Base-by-base conservation (phyloP, 495 filamentous ascomycete species). In the Cercophora newfieldiana region DNA sequence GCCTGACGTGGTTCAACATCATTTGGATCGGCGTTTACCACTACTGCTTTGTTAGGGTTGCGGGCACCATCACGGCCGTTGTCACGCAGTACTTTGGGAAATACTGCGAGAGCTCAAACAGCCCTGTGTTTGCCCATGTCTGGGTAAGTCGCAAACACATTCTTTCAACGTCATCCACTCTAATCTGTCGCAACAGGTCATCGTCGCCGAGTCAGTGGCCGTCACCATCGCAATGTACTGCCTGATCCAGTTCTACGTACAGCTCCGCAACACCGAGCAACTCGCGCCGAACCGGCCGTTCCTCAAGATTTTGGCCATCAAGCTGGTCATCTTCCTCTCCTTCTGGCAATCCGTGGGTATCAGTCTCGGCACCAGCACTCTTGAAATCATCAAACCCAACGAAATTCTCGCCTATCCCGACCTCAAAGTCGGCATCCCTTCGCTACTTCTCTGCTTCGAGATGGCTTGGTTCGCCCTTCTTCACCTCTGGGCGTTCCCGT, bases 1-100 rank as follows among this genome's bases (percentile, higher is more conserved):
- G 93, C 1, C 79, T 97, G 78, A 97, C 93, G 1, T 95, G 93
- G 93, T 97, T 96, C 75, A 97, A 97, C 71, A 87, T 97, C 28
- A 83, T 97, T 66, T 97, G 91, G 92, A 82, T 90, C 26, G 87
- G 88, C 48, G 82, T 97, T 33, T 97, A 94, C 74, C 93, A 96
- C 68, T 97, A 97, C 74, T 96, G 93, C 78, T 87, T 95, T 71
- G 87, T 96, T 59, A 86, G 92, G 50, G 87, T 96, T n/a, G 79
- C 89, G 61, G 90, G 93, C 85, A 96, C 93, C 19, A 82, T 95
- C 21, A 85, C 90, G 18, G 89, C 93, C 3, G 90, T 95, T 26
- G 72, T 89, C 33, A 88, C 91, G 0, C 88, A 97, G 71, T 82
- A 85, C 47, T 81, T 81, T 53, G 86, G 85, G 16, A 77, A 81